Percentiles rank a stretch among this genome's conserved stretches.
These are phyloP conservation scores for Ciborinia camelliae DNA, from an alignment of 2,329 filamentous ascomycete species.

Conservation along the genomic window DNA sequence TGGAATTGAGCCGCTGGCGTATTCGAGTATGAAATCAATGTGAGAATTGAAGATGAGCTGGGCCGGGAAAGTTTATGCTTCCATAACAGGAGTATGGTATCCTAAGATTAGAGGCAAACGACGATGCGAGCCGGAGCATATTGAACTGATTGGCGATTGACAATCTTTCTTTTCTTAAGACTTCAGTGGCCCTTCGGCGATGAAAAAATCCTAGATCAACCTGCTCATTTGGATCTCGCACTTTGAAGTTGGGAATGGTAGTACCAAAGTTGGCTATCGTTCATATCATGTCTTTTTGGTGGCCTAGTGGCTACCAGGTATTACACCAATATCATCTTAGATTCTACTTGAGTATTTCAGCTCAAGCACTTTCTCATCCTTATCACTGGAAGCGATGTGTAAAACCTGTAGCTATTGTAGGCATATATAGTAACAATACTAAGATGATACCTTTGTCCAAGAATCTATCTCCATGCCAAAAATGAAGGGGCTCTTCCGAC, in stretches of 20 bases:
- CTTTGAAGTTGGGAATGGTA: accelerated
- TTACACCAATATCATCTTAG: no score
- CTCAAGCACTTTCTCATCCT: no score
- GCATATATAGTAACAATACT: no score
- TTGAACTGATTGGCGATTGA: background rate
- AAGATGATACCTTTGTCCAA: no score
- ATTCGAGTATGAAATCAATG: background rate
- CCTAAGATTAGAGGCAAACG: background rate
- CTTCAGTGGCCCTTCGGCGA: background rate
- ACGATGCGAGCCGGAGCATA: background rate
- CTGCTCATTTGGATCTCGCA: background rate
- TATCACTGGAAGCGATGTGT: no score
- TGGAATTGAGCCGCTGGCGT: background rate
- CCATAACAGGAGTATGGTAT: no score
- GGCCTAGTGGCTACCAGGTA: background rate
- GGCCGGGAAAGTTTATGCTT: background rate
- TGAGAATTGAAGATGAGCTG: background rate
- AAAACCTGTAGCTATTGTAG: no score
- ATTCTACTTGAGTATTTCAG: no score
- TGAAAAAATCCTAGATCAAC: accelerated
- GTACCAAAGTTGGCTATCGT: background rate
- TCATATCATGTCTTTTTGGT: background rate
- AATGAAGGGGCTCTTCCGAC: no score
- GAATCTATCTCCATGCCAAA: no score
- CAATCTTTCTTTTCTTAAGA: background rate